Evolutionary conservation across 805 yeast species (phyloP), one percentile per base, ranked within the genome.

Genomic region (Metschnikowia lochheadii): DNA sequence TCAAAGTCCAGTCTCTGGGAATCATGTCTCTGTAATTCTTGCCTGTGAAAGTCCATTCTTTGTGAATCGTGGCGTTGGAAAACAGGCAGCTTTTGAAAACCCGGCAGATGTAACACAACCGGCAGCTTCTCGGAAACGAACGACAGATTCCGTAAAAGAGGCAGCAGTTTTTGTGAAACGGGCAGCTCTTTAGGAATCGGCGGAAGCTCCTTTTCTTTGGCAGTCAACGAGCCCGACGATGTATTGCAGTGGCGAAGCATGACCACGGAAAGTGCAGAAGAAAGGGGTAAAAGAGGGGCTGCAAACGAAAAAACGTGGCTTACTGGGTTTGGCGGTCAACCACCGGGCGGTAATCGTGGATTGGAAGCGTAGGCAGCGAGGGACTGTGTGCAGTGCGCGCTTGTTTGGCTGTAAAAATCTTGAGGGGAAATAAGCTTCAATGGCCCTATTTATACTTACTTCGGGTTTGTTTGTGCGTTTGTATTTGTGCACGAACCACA

Each of bases 171-270:
- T 26, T 26, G 29, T 11, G 11, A 26, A 3, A 10, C 40, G 51
- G 35, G 42, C 31, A 6, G 31, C 18, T 8, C 5, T 10, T 23
- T 34, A 6, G 77, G 77, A 14, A 70, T 64, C 15, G 75, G 75
- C 20, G 77, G 77, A 36, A 72, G 60, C 11, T 68, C 64, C 50
- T 72, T 72, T 35, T 68, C 73, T 83, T 69, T 54, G 31, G 29
- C 37, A 6, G 49, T 17, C 23, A 48, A 40, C 17, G 49, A 23
- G 2, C 49, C 8, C 32, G 45, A 14, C 7, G 34, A 34, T 18
- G 17, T 20, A 29, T 23, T 35, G 40, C 40, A 18, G 41, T 40
- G 32, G 26, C 23, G 36, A 23, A 35, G 41, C 46, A 44, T 35
- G 21, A 37, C 31, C 45, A 42, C 31, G 37, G 4, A 14, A 31